These are phyloP conservation scores for Annulohypoxylon truncatum DNA, from an alignment of 2,329 filamentous ascomycete genomes.

Conservation along the genomic window DNA sequence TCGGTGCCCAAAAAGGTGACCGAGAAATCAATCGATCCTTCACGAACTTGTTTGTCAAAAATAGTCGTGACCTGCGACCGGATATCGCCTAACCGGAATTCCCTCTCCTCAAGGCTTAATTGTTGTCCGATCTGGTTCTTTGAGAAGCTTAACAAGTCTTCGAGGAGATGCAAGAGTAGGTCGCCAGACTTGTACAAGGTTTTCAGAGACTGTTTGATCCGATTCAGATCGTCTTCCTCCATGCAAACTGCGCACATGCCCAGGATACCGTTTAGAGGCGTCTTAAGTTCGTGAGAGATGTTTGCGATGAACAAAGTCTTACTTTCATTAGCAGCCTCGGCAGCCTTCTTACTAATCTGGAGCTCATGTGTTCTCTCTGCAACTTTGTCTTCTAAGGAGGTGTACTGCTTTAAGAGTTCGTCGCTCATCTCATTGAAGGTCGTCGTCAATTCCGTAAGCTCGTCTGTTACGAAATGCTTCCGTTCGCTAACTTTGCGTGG, in stretches of 20 bases:
- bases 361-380: constrained; percentile 84
- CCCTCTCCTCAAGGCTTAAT: constrained; percentile 82
- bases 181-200: constrained; percentile 92
- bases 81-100: constrained; percentile 87
- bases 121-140: constrained; percentile 95
- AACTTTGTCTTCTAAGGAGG: constrained; percentile 85
- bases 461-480: constrained; percentile 82
- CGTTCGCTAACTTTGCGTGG: constrained; percentile 82
- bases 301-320: constrained; percentile 99
- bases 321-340: constrained; percentile 94
- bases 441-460: constrained; percentile 82
- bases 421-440: constrained; percentile 97
- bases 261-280: constrained; percentile 93
- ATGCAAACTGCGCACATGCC: constrained; percentile 95
- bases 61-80: constrained; percentile 85
- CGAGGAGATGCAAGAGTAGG: constrained; percentile 83
- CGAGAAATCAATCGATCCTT: constrained; percentile 78
- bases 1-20: constrained; percentile 75
- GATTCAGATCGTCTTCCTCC: constrained; percentile 83
- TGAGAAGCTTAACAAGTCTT: constrained; percentile 90
- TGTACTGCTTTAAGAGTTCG: constrained; percentile 88
- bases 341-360: constrained; percentile 89
- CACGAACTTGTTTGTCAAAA: constrained; percentile 89
- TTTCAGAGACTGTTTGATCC: constrained; percentile 84
- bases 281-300: constrained; percentile 88